Evolutionary conservation across 176 grass and related monocot species (phyloP), one percentile per base, ranked within the genome.

Genomic region (Oropetium thomaeum): DNA sequence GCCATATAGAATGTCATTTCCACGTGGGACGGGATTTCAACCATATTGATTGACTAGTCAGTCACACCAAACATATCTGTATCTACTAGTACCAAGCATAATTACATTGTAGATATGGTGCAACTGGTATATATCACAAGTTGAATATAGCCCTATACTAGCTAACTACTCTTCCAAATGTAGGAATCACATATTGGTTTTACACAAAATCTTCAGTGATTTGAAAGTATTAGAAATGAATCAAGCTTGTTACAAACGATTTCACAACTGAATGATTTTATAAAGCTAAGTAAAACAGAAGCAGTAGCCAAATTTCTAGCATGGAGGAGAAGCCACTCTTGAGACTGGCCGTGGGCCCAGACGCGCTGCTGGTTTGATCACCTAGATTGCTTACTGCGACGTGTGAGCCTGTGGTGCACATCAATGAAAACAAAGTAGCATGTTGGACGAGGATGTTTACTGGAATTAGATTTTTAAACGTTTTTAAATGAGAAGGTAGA

Each of bases 341-440:
- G 75, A 83, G 15, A 7, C 82, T 59, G 80, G 25, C 14, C 27
- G 52, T 70, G 74, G 55, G 38, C 39, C 83, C 77, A 52, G 16
- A 53, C 1, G 80, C 87, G 42, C 73, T 30, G 70, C 74, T 84
- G 7, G 57, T 52, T 29, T 0, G 49, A 35, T 82, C 77, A 37
- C n/a, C 51, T 30, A 70, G 49, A 28, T 37, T 14, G 60, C 4
- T 87, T 32, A 71, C 73, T 35, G 76, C 87, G 76, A 84, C 52
- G 45, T 81, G 87, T 43, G 90, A 79, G 63, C 84, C 90, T 93
- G 72, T 65, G 30, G 58, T 29, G 55, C 35, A 75, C 37, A 17
- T 70, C 1, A 26, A 74, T 0, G 41, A 10, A 75, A 55, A 30
- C 23, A 3, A 4, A 57, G 3, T n/a, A n/a, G n/a, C 11, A 57